Percentiles rank a stretch among this genome's conserved stretches.
phyloP scores from a whole-genome alignment of 805 yeast genomes.

The Wickerhamomyces canadensis region DNA sequence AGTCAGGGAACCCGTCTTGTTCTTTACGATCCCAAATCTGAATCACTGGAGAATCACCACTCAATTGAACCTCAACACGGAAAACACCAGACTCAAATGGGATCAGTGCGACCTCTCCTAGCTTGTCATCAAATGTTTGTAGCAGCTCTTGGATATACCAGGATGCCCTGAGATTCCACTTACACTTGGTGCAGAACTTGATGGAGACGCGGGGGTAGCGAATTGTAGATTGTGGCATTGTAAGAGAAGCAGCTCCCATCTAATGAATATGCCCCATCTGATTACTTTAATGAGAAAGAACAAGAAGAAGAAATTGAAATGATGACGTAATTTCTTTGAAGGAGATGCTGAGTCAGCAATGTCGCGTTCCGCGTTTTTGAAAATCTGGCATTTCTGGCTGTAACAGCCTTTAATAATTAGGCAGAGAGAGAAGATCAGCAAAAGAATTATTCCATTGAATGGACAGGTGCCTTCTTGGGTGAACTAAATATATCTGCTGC shows the following conservation, averaged over 20 bases:
- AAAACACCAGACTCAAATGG: conserved; percentile 55
- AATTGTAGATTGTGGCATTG: background rate
- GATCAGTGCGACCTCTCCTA: conserved; percentile 49
- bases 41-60: conserved; percentile 26
- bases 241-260: background rate
- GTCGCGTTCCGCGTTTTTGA: no score
- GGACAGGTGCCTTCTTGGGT: no score
- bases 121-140: conserved; percentile 63
- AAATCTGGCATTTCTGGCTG: no score
- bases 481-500: no score
- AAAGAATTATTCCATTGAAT: no score
- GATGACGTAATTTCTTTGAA: no score
- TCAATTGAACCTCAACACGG: conserved; percentile 43
- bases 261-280: no score
- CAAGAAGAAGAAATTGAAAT: no score
- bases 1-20: conserved; percentile 81
- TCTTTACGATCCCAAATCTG: conserved; percentile 55
- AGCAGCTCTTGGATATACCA: conserved; percentile 85
- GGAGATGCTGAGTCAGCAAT: no score
- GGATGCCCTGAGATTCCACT: conserved; percentile 83
- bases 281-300: no score
- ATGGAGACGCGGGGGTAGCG: conserved; percentile 59
- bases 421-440: no score
- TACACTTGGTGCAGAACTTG: conserved; percentile 75
- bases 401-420: no score